A percentile compares a stretch with the other conserved stretches of the same genome.
Evolutionary conservation across 495 filamentous ascomycete species (phyloP).

Genomic region (Parathielavia hyrcaniae): DNA sequence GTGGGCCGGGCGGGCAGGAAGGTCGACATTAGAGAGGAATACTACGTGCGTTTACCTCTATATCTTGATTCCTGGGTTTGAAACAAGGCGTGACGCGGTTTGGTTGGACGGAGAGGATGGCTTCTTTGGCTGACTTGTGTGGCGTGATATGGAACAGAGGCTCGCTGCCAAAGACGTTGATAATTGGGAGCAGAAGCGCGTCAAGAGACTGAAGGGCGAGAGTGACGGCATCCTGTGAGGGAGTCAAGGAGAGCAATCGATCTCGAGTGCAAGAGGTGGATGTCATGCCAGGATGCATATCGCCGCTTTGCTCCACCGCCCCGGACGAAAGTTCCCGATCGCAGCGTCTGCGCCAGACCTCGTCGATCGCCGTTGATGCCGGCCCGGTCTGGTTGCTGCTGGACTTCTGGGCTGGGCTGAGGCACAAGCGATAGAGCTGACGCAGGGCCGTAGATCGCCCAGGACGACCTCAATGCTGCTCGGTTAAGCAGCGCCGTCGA

Average conservation of each 20-base stretch:
- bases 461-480: too few relatives aligned
- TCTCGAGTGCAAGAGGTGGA: neutral
- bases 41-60: constrained; percentile 63
- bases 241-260: neutral
- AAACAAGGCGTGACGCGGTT: neutral
- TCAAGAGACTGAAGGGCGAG: constrained; percentile 82
- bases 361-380: neutral
- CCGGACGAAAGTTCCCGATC: neutral
- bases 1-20: constrained; percentile 62
- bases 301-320: neutral
- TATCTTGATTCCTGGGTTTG: neutral
- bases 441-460: too few relatives aligned
- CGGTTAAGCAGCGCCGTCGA: too few relatives aligned
- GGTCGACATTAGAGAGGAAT: constrained; percentile 82
- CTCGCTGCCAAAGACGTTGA: constrained; percentile 88
- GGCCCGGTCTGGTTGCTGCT: neutral
- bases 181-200: constrained; percentile 92
- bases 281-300: neutral
- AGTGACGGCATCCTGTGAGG: constrained; percentile 72
- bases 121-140: neutral
- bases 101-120: neutral
- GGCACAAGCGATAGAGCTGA: too few relatives aligned
- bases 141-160: constrained; percentile 48
- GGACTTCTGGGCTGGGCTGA: neutral
- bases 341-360: neutral